Evolutionary conservation across 345 rosid species (phyloP), one percentile per base, ranked within the genome.

Genomic region (Excoecaria agallocha): DNA sequence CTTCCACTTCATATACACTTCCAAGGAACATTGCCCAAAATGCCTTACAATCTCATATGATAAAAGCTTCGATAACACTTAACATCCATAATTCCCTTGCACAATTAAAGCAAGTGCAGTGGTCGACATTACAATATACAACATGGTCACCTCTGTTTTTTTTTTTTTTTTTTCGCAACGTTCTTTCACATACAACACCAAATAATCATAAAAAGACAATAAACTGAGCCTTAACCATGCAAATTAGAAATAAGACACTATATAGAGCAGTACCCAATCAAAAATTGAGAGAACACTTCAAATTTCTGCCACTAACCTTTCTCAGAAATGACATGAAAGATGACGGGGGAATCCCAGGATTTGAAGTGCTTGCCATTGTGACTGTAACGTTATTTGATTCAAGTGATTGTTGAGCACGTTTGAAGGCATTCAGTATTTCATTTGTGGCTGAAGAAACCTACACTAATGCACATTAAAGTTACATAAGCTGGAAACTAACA

Each of bases 341-440:
- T 11, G 99, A 88, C 65, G 99, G 99, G 12, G 99, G 98, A 78
- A 95, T 83, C 81, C 99, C 99, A 52, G 98, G 99, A 88, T 93
- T 95, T 69, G 93, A 80, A 55, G 87, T 64, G 81, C 83, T 89
- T 50, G 99, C 93, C 45, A 86, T 73, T 58, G 81, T 74, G 66
- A 93, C 58, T 4, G 70, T 82, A 55, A 93, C 73, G 59, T 84
- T 86, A 71, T 87, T 84, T 17, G 92, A 84, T 81, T 76, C 54
- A 49, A 95, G 86, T 59, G 97, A 93, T 73, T 84, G 87, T 79
- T 85, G 85, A 74, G 98, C 97, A 73, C 49, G 79, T 75, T 79
- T 84, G 64, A 95, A 85, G 71, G 98, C 99, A 75, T 87, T 85
- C 86, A 86, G 57, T 60, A 90, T 85, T 83, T 77, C 77, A 59